Evolutionary conservation across 805 yeast species (phyloP).

Genomic region (Candida coquimbonensis): DNA sequence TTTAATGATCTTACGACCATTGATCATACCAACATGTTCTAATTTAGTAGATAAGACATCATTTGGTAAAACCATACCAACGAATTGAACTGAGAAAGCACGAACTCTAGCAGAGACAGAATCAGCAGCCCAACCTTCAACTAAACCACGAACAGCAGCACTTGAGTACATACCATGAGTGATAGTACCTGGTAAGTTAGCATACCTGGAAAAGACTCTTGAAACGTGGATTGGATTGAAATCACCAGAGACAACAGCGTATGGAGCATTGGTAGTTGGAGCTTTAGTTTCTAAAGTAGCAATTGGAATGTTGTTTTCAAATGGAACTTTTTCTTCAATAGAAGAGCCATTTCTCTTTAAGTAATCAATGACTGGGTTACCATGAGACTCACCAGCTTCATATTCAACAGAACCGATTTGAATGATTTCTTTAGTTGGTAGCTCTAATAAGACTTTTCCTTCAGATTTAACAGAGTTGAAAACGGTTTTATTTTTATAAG

Average conservation of each 20-base stretch:
- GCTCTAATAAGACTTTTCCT: conserved; percentile 81
- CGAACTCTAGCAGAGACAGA: conserved; percentile 93
- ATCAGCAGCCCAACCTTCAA: conserved; percentile 98
- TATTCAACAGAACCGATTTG: conserved; percentile 80
- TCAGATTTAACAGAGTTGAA: conserved; percentile 74
- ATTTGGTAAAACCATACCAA: conserved; percentile 97
- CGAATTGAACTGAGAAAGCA: conserved; percentile 85
- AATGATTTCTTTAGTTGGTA: conserved; percentile 84
- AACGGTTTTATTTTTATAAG: conserved; percentile 69
- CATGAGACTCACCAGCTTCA: conserved; percentile 87
- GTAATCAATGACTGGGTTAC: conserved; percentile 96
- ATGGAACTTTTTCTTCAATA: conserved; percentile 86
- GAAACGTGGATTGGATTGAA: conserved; percentile 98
- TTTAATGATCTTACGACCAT: conserved; percentile 95
- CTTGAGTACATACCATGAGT: conserved; percentile 99
- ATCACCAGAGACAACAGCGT: conserved; percentile 96
- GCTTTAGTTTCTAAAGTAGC: conserved; percentile 58
- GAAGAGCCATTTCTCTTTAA: conserved; percentile 86
- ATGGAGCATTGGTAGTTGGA: conserved; percentile 94
- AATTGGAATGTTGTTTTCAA: conserved; percentile 87
- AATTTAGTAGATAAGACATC: conserved; percentile 79
- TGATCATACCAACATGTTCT: conserved; percentile 97
- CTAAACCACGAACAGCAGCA: conserved; percentile 89
- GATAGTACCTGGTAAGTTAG: conserved; percentile 92
- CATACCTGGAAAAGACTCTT: conserved; percentile 88